Evolutionary conservation across 2,329 filamentous ascomycete genomes (phyloP).

Genomic region (Malbranchea zuffiana): DNA sequence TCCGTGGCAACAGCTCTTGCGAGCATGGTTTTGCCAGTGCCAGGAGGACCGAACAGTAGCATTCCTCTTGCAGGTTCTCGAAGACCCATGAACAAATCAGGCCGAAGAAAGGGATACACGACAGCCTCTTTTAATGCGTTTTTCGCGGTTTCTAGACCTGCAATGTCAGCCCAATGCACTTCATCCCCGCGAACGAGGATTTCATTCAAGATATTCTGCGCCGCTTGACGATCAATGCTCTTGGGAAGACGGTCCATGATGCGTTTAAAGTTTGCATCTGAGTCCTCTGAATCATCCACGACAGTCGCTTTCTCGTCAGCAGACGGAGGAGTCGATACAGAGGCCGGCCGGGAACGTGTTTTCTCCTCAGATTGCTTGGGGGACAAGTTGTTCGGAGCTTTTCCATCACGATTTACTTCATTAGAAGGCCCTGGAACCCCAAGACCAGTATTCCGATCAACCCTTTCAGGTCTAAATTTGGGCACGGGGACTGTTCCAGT

Average conservation of each 20-base stretch:
- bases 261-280: conserved; percentile 43
- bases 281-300: conserved; percentile 1
- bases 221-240: conserved; percentile 70
- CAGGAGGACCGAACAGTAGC: conserved; percentile 89
- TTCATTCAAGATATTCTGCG: conserved; percentile 88
- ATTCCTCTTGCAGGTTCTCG: conserved; percentile 90
- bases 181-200: conserved; percentile 91
- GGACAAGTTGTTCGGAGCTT: not conserved
- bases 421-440: too few species aligned
- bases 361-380: not conserved
- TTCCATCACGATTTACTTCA: not conserved
- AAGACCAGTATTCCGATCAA: too few species aligned
- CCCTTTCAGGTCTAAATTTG: not conserved
- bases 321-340: conserved; percentile 31
- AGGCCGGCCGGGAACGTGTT: not conserved
- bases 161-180: conserved; percentile 89
- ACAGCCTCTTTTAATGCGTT: conserved; percentile 88
- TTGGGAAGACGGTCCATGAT: conserved; percentile 69
- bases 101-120: conserved; percentile 90
- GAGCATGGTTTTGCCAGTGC: conserved; percentile 98
- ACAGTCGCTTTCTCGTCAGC: conserved; percentile 24
- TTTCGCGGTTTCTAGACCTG: conserved; percentile 82
- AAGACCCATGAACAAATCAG: conserved; percentile 89
- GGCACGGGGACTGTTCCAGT: not conserved
- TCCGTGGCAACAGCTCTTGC: conserved; percentile 91